Evolutionary conservation across 2,329 filamentous ascomycete genomes (phyloP).

Genomic region (Alternaria triticimaculans): DNA sequence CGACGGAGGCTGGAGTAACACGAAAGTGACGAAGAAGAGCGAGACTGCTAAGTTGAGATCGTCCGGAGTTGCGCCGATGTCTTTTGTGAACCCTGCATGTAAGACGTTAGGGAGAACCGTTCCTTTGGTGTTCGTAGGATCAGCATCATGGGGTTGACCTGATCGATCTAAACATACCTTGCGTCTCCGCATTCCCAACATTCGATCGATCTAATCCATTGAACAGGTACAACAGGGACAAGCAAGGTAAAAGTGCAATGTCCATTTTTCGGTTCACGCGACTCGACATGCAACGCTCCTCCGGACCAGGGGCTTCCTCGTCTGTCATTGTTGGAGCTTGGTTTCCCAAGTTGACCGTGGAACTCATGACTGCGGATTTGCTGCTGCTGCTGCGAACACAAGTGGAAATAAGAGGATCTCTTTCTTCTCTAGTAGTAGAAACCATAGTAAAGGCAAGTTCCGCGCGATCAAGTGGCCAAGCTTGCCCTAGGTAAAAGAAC

Average conservation of each 20-base stretch:
- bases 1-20: slow-evolving; percentile 30
- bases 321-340: neutral
- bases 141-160: neutral
- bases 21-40: slow-evolving; percentile 35
- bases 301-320: neutral
- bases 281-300: slow-evolving; percentile 3
- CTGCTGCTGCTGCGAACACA: neutral
- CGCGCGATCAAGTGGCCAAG: neutral
- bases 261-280: slow-evolving; percentile 30
- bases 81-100: slow-evolving; percentile 26
- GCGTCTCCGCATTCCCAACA: slow-evolving; percentile 36
- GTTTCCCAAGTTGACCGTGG: neutral
- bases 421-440: neutral
- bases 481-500: neutral
- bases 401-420: neutral
- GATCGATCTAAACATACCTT: slow-evolving; percentile 17
- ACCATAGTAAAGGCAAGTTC: neutral
- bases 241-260: slow-evolving; percentile 26
- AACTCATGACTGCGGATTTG: neutral
- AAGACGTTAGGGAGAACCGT: neutral
- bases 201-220: slow-evolving; percentile 35
- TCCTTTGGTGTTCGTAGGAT: neutral
- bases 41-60: slow-evolving; percentile 34
- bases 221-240: slow-evolving; percentile 30
- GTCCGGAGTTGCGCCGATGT: slow-evolving; percentile 27